These are phyloP conservation scores for Vicia faba DNA, from an alignment of 306 rosid species.

Conservation along the genomic window DNA sequence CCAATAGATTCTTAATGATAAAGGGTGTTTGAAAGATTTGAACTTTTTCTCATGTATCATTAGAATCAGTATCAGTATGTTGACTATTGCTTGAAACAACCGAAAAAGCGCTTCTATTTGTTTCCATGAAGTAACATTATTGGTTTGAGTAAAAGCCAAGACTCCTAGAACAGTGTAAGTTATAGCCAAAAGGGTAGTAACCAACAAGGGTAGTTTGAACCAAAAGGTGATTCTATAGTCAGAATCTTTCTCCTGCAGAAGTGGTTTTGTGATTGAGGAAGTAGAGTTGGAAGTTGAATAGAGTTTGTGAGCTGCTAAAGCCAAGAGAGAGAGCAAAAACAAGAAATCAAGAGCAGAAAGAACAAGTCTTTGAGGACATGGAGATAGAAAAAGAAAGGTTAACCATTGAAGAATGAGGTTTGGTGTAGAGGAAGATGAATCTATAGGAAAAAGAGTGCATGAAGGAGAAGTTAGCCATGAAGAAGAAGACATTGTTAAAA, in stretches of 20 bases:
- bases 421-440: conserved; percentile 43
- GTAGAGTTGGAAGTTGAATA: conserved; percentile 14
- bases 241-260: conserved; percentile 35
- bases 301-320: conserved; percentile 36
- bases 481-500: conserved; percentile 34
- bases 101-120: conserved; percentile 43
- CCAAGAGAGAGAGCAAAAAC: conserved; percentile 38
- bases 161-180: conserved; percentile 39
- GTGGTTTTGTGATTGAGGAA: conserved; percentile 38
- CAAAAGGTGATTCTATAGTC: conserved; percentile 39
- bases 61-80: conserved; percentile 34
- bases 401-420: conserved; percentile 33
- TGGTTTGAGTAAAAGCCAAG: conserved; percentile 39
- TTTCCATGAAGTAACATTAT: conserved; percentile 38
- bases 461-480: conserved; percentile 43
- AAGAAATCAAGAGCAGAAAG: conserved; percentile 37
- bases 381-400: conserved; percentile 43
- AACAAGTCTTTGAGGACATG: conserved; percentile 47
- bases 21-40: conserved; percentile 43
- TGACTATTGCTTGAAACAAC: conserved; percentile 36
- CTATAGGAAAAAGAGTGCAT: conserved; percentile 30
- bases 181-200: conserved; percentile 30
- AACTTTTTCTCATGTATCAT: conserved; percentile 44
- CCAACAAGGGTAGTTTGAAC: conserved; percentile 42
- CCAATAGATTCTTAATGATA: conserved; percentile 47